These are phyloP conservation scores for Salix viminalis DNA, from an alignment of 345 rosid genomes.

Conservation along the genomic window DNA sequence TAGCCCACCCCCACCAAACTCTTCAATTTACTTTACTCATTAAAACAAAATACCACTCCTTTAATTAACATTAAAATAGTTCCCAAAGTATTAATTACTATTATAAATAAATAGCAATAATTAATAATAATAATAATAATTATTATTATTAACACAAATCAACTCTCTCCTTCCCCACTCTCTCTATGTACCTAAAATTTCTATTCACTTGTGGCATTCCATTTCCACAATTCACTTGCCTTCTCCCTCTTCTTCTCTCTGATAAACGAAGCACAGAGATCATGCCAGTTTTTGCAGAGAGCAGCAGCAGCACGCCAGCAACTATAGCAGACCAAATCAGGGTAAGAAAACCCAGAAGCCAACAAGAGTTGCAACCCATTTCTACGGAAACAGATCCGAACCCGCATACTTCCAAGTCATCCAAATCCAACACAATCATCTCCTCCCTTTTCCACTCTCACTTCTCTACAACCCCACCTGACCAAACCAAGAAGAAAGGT, in stretches of 20 bases:
- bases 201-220: not conserved
- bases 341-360: conserved; percentile 52
- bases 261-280: not conserved
- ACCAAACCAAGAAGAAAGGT: conserved; percentile 42
- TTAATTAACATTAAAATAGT: too few relatives aligned
- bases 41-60: not conserved
- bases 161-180: conserved; percentile 3
- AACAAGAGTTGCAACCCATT: conserved; percentile 8
- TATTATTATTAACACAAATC: not conserved
- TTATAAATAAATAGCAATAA: too few relatives aligned
- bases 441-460: conserved; percentile 47
- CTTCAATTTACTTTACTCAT: not conserved
- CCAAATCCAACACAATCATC: conserved; percentile 35
- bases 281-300: conserved; percentile 52
- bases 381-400: conserved; percentile 35
- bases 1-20: conserved; percentile 30
- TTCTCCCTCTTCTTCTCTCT: not conserved
- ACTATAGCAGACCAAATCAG: conserved; percentile 43
- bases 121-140: not conserved
- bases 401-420: conserved; percentile 32
- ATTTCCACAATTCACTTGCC: not conserved
- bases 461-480: conserved; percentile 16
- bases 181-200: not conserved
- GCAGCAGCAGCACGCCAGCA: conserved; percentile 24
- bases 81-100: not conserved